Base-by-base conservation (phyloP, 2,329 filamentous ascomycete genomes). In the Orbilia javanica region DNA sequence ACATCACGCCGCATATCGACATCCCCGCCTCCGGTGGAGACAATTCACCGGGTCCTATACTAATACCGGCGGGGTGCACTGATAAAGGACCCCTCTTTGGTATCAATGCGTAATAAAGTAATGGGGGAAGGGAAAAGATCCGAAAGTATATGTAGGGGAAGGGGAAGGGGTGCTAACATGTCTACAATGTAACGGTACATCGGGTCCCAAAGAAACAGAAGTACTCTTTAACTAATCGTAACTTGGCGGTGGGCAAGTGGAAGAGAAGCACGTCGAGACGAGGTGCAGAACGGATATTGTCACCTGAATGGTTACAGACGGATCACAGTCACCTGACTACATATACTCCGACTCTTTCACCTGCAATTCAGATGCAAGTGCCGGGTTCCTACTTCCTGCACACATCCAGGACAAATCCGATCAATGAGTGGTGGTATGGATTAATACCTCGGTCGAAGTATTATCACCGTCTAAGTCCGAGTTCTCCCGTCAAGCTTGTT, bases 261-360 rank as follows among this genome's bases (percentile, higher is more conserved):
- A n/a, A 52, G 27, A 25, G 52, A 44, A 20, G 29, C 27, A 36
- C 39, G 57, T 77, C 73, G 73, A 77, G 66, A 77, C 73, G 73
- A 77, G 60, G 60, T 77, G 73, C 73, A 77, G 66, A 52, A 55
- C 73, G 73, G 73, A 42, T 67, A 68, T 53, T 63, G 73, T 77
- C 73, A 77, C 60, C 50, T 77, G 73, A 77, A 63, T 22, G 55
- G 55, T 1, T 39, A 39, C 73, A 71, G 70, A 77, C 73, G 31
- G 20, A 22, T 70, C 34, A 22, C 25, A 20, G 50, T 63, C 60
- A 77, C 66, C 50, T 77, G 72, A 67, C 63, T 11, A 11, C n/a
- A 3, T 0, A 65, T 18, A 18, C 11, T 29, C 22, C 48, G 34
- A 48, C 8, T 42, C 20, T 57, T 36, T 36, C 29, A 57, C n/a